Conservation (phyloP, 2,329 filamentous ascomycete genomes). For the Ascochyta fabae region DNA sequence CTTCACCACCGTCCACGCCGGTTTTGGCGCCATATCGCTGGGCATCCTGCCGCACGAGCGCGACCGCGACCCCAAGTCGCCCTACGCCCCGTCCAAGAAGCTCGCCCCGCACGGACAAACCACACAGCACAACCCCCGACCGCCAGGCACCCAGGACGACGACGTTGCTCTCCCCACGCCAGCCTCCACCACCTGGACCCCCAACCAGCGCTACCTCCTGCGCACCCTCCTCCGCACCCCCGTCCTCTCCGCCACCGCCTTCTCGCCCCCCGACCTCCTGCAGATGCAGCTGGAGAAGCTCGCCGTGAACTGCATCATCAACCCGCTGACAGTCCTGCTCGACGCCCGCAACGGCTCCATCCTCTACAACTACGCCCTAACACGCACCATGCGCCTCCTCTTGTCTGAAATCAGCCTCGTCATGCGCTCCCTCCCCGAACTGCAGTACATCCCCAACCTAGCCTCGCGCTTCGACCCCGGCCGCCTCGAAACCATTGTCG, state of each 20-base stretch:
- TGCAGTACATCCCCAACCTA: constrained; percentile 66
- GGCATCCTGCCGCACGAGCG: constrained; percentile 57
- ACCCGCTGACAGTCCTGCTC: constrained; percentile 80
- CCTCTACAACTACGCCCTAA: constrained; percentile 69
- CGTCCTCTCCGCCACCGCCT: constrained; percentile 65
- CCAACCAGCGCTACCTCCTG: constrained; percentile 66
- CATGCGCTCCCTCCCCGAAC: constrained; percentile 76
- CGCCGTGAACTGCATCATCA: constrained; percentile 76
- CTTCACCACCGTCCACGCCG: constrained; percentile 64
- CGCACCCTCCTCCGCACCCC: constrained; percentile 68
- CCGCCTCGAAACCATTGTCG: constrained; percentile 67
- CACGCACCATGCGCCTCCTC: constrained; percentile 71
- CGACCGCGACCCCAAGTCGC: constrained; percentile 30
- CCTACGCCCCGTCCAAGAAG: constrained; percentile 29
- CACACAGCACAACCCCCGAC: constrained; percentile 12
- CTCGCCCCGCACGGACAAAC: constrained; percentile 14
- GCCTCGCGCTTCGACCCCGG: constrained; percentile 64
- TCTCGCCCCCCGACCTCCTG: constrained; percentile 68
- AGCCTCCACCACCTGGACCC: constrained; percentile 44
- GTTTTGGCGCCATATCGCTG: constrained; percentile 64
- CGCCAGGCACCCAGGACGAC: constrained; percentile 23
- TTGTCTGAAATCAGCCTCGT: constrained; percentile 77
- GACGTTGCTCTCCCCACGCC: constrained; percentile 19
- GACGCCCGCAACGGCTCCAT: constrained; percentile 78
- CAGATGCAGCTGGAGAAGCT: constrained; percentile 79